Evolutionary conservation across 2,329 filamentous ascomycete species (phyloP), one percentile per base, ranked within the genome.

Genomic region (Ophidiomyces ophidiicola): DNA sequence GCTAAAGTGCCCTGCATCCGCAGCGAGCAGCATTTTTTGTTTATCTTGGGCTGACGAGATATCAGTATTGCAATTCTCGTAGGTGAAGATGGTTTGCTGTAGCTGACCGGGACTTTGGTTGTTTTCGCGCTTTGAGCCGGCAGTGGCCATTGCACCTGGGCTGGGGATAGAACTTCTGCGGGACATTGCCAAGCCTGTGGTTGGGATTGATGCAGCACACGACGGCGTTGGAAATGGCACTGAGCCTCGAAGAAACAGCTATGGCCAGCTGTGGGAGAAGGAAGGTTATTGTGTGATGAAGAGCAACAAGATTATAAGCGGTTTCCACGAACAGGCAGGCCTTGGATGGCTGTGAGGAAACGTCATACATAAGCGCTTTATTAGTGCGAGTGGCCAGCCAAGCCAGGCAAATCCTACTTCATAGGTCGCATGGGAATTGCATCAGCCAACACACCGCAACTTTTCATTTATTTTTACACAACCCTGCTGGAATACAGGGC

Each of bases 1-100:
- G 48, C 64, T 69, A 49, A 70, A 70, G 49, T 70, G 67, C 14
- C 67, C 66, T 4, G 60, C 36, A 14, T 69, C 66, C 21, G 61
- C 53, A 5, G 62, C 61, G 25, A 70, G 59, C 29, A 69, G 59
- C 53, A 62, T 63, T 44, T 63, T 67, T 50, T 70, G 67, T 53
- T 68, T 68, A 49, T 64, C 60, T 46, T 67, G 64, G 39, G 55
- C 64, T 65, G 44, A n/a, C 18, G 24, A 11, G 6, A 48, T 28
- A 19, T 34, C n/a, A 34, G 31, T 14, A 6, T 41, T 15, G 7
- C 14, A 2, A 6, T 23, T 28, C 20, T 12, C 3, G 20, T 6
- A 17, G 25, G 14, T 18, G 15, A 19, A 24, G 17, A 29, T 19
- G 25, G 15, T 12, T 29, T 29, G 10, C 20, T 12, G 11, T 11